Percentiles rank a stretch among this genome's conserved stretches.
Conservation (phyloP, 2,329 filamentous ascomycete species). For the Aspergillus versicolor region DNA sequence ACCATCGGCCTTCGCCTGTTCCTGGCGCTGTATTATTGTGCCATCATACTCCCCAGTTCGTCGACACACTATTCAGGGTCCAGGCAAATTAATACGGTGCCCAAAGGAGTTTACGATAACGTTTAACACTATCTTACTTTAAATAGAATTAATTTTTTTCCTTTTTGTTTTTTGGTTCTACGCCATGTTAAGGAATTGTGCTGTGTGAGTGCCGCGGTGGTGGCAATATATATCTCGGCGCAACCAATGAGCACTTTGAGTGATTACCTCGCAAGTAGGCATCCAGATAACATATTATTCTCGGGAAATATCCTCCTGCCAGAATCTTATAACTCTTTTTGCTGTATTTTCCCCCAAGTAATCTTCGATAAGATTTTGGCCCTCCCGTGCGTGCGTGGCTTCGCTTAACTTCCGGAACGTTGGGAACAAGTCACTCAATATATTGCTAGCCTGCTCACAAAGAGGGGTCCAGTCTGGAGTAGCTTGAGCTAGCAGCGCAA, state of each 20-base stretch:
- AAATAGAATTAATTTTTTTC: neutral
- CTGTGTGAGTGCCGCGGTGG: neutral
- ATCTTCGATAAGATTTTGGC: conserved; percentile 26
- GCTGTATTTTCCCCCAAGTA: conserved; percentile 33
- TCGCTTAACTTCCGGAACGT: conserved; percentile 22
- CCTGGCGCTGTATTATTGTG: conserved; percentile 4
- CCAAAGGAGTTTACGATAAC: too few relatives aligned
- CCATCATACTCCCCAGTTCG: neutral
- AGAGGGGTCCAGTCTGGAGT: conserved; percentile 19
- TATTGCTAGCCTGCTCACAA: conserved; percentile 28
- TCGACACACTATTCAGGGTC: neutral
- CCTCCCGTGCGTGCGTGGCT: conserved; percentile 17
- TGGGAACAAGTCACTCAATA: conserved; percentile 33
- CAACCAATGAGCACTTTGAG: neutral
- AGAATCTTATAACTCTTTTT: conserved; percentile 37
- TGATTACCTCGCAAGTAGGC: neutral
- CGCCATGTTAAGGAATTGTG: neutral
- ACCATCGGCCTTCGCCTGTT: conserved; percentile 2
- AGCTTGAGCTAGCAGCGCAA: conserved; percentile 23
- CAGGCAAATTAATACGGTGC: neutral
- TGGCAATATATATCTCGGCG: conserved; percentile 9
- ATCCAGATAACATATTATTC: conserved; percentile 18
- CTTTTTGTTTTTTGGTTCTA: neutral
- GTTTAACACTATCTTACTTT: too few relatives aligned
- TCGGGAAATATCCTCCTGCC: conserved; percentile 31